Evolutionary conservation across 2,329 filamentous ascomycete species (phyloP), one percentile per base, ranked within the genome.

Genomic region (Talaromyces albobiverticillius): DNA sequence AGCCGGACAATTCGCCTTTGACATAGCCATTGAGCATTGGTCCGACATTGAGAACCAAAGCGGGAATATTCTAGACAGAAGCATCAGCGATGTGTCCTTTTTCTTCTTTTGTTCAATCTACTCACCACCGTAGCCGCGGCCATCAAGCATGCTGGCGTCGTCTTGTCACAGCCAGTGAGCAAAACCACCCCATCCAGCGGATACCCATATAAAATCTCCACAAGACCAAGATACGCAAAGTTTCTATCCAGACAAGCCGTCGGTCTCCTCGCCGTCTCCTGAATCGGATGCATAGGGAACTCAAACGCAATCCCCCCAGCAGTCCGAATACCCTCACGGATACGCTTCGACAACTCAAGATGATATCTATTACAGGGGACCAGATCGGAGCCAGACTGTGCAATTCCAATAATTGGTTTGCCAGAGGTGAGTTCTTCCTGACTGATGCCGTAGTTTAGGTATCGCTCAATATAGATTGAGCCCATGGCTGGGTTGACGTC

Each of bases 161-260:
- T 80, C 70, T 80, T 80, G 58, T 80, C 78, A 64, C 78, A 80
- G 8, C 78, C 78, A 0, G 78, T 80, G 47, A 80, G 67, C 23
- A 80, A 63, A 14, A 80, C 77, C 20, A 80, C 73, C 20, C 77
- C 78, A 60, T 80, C 78, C 46, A 80, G 65, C 3, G 75, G 75
- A 64, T 80, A 79, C 0, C 71, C 75, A 53, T 73, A 69, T 36
- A 80, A 65, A 16, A 80, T 62, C 62, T 80, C 78, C 16, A 79
- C 77, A 26, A 80, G 65, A 10, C 71, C 66, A 22, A 80, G 63
- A 62, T 79, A 79, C 1, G 75, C 70, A 50, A 80, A 62, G 57
- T 80, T 80, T 8, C 78, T 69, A 62, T 80, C 78, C 42, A 80
- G 66, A 13, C 74, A 75, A 1, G 78, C 76, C 4, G 77, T 79